Evolutionary conservation across 1,284 basidiomycete species (phyloP).

Genomic region (Cryptococcus sp.): DNA sequence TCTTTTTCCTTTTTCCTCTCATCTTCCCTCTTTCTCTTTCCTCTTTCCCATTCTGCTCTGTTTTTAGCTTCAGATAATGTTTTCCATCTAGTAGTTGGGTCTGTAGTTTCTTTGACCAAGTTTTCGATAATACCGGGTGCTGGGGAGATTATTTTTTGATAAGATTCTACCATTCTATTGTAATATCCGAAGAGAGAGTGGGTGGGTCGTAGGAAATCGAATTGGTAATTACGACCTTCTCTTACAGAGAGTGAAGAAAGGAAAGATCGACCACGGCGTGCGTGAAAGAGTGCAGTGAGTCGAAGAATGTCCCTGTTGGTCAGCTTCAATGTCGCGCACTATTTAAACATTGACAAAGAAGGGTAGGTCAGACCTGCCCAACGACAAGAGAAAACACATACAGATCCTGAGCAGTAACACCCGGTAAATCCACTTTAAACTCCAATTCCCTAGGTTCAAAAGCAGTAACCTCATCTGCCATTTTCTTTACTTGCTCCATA

Average conservation of each 20-base stretch:
- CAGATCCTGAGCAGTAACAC: slow-evolving; percentile 85
- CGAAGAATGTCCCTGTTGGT: slow-evolving; percentile 72
- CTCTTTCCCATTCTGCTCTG: slow-evolving; percentile 83
- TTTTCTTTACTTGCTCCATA: slow-evolving; percentile 50
- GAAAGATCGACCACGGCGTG: slow-evolving; percentile 83
- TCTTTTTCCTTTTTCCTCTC: slow-evolving; percentile 84
- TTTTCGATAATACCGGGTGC: slow-evolving; percentile 67
- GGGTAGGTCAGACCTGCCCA: neutral
- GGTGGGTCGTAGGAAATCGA: slow-evolving; percentile 92
- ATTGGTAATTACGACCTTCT: slow-evolving; percentile 94
- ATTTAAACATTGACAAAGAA: neutral
- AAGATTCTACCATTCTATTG: slow-evolving; percentile 95
- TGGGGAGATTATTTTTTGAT: slow-evolving; percentile 84
- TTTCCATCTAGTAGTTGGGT: slow-evolving; percentile 62
- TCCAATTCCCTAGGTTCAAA: slow-evolving; percentile 77
- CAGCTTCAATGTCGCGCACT: slow-evolving; percentile 11
- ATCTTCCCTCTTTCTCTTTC: slow-evolving; percentile 77
- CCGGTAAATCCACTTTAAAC: slow-evolving; percentile 84
- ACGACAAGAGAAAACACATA: slow-evolving; percentile 50
- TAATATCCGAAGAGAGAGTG: slow-evolving; percentile 96
- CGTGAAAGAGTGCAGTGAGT: slow-evolving; percentile 92
- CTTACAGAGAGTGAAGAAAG: slow-evolving; percentile 76
- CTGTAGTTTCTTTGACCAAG: slow-evolving; percentile 59
- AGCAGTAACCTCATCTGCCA: slow-evolving; percentile 25
- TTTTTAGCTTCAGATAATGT: slow-evolving; percentile 70